Evolutionary conservation across 2,329 filamentous ascomycete genomes (phyloP).

Genomic region (Monosporascus ibericus): DNA sequence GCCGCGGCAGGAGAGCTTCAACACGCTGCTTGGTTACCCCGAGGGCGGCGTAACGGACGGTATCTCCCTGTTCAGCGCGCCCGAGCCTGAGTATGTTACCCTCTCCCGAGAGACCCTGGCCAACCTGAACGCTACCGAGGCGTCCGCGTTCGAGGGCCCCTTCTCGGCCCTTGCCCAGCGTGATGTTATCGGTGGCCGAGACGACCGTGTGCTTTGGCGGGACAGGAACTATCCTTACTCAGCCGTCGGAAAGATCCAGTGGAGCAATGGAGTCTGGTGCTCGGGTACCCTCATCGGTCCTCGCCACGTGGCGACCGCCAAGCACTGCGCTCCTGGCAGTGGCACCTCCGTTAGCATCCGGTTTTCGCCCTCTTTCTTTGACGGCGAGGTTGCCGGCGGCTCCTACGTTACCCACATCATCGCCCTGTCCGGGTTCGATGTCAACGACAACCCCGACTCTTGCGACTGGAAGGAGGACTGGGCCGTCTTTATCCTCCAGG

Average conservation of each 20-base stretch:
- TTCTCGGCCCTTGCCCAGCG: neutral
- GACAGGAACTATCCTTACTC: constrained; percentile 1
- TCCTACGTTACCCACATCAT: neutral
- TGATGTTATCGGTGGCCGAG: neutral
- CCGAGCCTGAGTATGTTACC: neutral
- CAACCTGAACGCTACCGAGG: neutral
- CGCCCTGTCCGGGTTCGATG: neutral
- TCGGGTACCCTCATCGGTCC: constrained; percentile 6
- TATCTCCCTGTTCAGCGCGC: neutral
- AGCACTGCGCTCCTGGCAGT: constrained; percentile 13
- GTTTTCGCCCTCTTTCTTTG: constrained; percentile 15
- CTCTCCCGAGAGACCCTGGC: neutral
- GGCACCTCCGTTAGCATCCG: constrained; percentile 1
- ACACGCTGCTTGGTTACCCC: neutral
- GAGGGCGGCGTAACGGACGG: neutral
- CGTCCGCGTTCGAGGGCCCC: neutral
- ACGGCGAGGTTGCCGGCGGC: constrained; percentile 7
- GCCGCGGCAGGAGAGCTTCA: neutral
- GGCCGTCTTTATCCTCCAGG: constrained; percentile 15
- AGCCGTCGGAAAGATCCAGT: constrained; percentile 2
- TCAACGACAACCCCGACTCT: neutral
- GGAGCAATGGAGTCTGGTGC: constrained; percentile 3
- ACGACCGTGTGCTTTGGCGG: constrained; percentile 1
- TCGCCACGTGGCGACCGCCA: constrained; percentile 17
- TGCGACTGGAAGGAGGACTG: constrained; percentile 17